Evolutionary conservation across 176 grass and related monocot species (phyloP).

Genomic region (Carex littledalei): DNA sequence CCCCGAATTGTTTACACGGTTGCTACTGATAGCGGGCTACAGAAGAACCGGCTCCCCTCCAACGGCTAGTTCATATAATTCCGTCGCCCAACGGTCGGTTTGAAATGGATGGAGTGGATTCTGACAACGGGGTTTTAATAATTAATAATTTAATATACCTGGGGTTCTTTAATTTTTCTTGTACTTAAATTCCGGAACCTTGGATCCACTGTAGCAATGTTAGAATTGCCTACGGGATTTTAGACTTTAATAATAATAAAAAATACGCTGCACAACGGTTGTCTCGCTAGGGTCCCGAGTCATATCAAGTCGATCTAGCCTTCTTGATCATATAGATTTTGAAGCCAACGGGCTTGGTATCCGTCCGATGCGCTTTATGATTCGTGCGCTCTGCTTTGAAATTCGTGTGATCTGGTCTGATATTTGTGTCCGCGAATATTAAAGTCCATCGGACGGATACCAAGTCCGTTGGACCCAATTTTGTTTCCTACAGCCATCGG

Average conservation of each 20-base stretch:
- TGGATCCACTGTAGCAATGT: not conserved
- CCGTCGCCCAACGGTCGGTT: conserved; percentile 19
- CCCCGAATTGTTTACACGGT: not conserved
- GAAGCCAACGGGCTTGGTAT: not conserved
- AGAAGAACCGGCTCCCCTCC: not conserved
- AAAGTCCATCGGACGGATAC: too few species aligned
- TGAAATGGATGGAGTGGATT: not conserved
- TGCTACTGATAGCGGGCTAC: not conserved
- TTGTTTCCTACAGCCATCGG: too few species aligned
- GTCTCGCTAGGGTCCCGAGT: too few species aligned
- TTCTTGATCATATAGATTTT: not conserved
- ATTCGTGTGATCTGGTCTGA: too few species aligned
- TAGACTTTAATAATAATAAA: not conserved
- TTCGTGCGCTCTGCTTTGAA: too few species aligned
- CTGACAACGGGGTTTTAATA: too few species aligned
- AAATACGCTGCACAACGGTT: not conserved
- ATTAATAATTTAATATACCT: not conserved
- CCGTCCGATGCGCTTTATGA: too few species aligned
- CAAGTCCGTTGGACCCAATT: too few species aligned
- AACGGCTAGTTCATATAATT: conserved; percentile 16
- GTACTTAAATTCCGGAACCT: not conserved
- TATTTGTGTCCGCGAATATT: too few species aligned
- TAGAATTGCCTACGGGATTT: not conserved
- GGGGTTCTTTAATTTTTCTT: too few species aligned
- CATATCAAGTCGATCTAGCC: too few species aligned